Conservation (phyloP, 2,329 filamentous ascomycete species). For the Berkeleyomyces rouxiae region DNA sequence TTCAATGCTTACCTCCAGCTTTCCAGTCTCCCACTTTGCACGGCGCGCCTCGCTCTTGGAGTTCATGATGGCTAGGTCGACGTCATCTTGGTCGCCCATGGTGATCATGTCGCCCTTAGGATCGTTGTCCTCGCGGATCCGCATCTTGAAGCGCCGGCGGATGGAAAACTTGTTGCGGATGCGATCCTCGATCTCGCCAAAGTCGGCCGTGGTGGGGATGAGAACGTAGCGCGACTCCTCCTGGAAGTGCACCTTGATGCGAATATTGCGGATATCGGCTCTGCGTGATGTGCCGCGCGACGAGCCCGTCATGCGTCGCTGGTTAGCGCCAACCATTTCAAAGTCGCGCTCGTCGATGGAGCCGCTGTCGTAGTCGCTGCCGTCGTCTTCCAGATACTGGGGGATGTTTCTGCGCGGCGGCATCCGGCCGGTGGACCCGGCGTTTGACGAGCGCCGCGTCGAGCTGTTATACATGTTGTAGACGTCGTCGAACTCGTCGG, state of each 20-base stretch:
- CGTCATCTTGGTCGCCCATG: slow-evolving; percentile 88
- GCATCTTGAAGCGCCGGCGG: slow-evolving; percentile 66
- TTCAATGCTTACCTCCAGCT: slow-evolving; percentile 68
- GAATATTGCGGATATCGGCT: slow-evolving; percentile 58
- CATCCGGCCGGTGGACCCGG: slow-evolving; percentile 26
- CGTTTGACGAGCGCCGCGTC: slow-evolving; percentile 27
- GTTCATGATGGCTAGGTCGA: slow-evolving; percentile 68
- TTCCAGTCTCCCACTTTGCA: slow-evolving; percentile 67
- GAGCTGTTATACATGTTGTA: slow-evolving; percentile 13
- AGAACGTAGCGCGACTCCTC: slow-evolving; percentile 90
- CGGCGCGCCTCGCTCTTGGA: slow-evolving; percentile 52
- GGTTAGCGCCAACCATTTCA: slow-evolving; percentile 49
- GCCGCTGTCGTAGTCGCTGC: slow-evolving; percentile 53
- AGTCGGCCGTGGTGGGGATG: slow-evolving; percentile 56
- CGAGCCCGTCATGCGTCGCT: slow-evolving; percentile 27
- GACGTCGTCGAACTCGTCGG: slow-evolving; percentile 22
- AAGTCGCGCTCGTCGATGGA: slow-evolving; percentile 64
- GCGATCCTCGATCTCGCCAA: slow-evolving; percentile 58
- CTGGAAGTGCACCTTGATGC: slow-evolving; percentile 76
- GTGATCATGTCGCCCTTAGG: slow-evolving; percentile 83
- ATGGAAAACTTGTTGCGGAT: slow-evolving; percentile 80
- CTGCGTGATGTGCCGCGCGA: slow-evolving; percentile 39
- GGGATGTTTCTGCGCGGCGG: slow-evolving; percentile 26
- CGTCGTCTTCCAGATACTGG: slow-evolving; percentile 57
- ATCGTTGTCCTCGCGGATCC: slow-evolving; percentile 65